A percentile compares a stretch with the other conserved stretches of the same genome.
Evolutionary conservation across 169 alveolate species (phyloP).

Genomic region (Eimeria necatrix): DNA sequence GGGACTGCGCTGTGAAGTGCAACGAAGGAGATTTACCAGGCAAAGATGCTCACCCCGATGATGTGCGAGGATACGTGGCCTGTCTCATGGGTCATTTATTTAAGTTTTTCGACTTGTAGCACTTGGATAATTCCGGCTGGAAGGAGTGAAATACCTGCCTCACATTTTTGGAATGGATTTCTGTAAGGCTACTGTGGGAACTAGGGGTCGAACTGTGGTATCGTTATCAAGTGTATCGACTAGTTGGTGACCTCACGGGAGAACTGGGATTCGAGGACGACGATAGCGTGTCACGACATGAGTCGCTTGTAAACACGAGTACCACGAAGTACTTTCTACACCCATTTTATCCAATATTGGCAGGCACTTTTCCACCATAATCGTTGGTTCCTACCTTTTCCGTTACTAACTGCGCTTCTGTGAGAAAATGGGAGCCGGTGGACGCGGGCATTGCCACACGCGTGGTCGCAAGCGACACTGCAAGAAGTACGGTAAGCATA

Average conservation of each 20-base stretch:
- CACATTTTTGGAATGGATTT: neutral
- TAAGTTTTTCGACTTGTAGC: neutral
- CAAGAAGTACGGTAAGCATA: slow-evolving; percentile 46
- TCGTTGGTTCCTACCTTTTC: neutral
- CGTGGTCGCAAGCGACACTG: slow-evolving; percentile 77
- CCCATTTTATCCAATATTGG: too few relatives aligned
- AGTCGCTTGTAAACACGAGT: too few relatives aligned
- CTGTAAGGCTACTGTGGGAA: neutral
- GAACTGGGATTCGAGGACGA: neutral
- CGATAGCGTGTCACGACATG: too few relatives aligned
- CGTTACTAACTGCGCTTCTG: neutral
- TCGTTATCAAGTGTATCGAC: neutral
- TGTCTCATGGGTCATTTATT: slow-evolving; percentile 30
- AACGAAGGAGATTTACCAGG: neutral
- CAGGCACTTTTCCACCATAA: too few relatives aligned
- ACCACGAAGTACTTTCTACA: too few relatives aligned
- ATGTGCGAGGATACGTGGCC: neutral
- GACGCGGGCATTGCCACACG: slow-evolving; percentile 56
- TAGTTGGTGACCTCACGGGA: neutral
- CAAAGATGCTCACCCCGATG: neutral
- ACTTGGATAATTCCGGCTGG: neutral
- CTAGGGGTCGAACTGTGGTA: too few relatives aligned
- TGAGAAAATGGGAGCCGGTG: slow-evolving; percentile 17
- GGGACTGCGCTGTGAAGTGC: too few relatives aligned
- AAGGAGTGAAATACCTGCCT: neutral